Base-by-base conservation (phyloP, 2,329 filamentous ascomycete genomes). In the Calonectria fujianensis region DNA sequence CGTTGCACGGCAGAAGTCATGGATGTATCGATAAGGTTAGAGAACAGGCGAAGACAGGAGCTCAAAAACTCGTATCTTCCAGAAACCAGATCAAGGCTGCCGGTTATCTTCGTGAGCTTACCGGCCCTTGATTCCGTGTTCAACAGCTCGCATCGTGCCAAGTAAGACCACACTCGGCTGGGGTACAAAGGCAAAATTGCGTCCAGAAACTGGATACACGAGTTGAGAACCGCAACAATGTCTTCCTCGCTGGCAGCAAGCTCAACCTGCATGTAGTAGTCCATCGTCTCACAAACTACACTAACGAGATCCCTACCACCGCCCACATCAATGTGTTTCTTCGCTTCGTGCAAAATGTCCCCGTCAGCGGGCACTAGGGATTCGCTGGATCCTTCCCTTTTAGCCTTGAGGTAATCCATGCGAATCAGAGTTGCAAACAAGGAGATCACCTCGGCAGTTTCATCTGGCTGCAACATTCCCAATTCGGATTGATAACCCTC, bases 151-250 rank as follows among this genome's bases (percentile, higher is more conserved):
- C 95, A 97, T 72, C 95, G 92, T 4, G 93, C 92, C 80, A 99
- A 90, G 83, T 96, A 95, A 4, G 96, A 96, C 96, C 97, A 98
- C 8, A 98, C 93, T 74, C 96, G 90, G 72, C 94, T 94, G 0
- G 97, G 96, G 67, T 94, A 91, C n/a, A 90, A 94, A 79, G 90
- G 89, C 32, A 97, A 85, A 24, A 97, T 87, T 3, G 93, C 92
- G 78, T 94, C 91, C 48, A 98, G 87, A 80, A 98, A 98, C 69
- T 95, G 93, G 29, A 96, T 86, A 82, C 95, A 98, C 31, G 94
- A 92, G 14, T 88, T 87, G 71, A 93, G 84, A 63, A 96, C 90
- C 2, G 93, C 89, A 35, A 97, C 88, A 45, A 92, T 91, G 52
- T 93, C 85, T 14, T 92, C 91, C 51, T 93, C 92, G n/a, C 91